Conservation (phyloP, 345 rosid species). For the Pugionium cornutum region DNA sequence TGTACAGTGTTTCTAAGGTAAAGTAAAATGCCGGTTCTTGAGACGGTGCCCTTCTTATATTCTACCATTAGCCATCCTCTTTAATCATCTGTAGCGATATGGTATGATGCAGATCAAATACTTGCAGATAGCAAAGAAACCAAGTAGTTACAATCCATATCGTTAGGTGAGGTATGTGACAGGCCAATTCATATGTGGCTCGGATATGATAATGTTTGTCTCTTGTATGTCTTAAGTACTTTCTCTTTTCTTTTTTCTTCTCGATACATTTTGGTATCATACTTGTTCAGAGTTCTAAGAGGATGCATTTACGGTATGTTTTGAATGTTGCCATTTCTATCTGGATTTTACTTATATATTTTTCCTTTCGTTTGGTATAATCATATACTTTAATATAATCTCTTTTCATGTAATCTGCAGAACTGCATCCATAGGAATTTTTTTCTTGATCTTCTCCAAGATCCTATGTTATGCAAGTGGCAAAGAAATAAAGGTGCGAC, state of each 20-base stretch:
- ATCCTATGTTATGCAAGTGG: neutral
- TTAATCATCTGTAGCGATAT: neutral
- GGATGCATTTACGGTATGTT: neutral
- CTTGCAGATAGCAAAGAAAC: conserved; percentile 96
- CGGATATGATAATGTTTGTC: conserved; percentile 46
- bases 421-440: neutral
- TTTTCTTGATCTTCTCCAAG: too few species aligned
- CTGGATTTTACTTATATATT: neutral
- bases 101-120: conserved; percentile 74
- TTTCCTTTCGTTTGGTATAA: neutral
- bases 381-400: neutral
- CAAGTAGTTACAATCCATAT: conserved; percentile 76
- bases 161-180: conserved; percentile 99
- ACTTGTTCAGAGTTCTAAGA: conserved; percentile 11
- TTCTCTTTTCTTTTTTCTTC: neutral
- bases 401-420: neutral
- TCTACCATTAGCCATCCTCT: neutral
- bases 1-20: conserved; percentile 94
- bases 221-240: conserved; percentile 12
- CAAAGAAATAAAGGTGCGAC: neutral
- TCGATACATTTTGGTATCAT: conserved; percentile 3
- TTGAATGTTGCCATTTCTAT: conserved; percentile 20
- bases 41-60: neutral
- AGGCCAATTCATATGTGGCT: conserved; percentile 97
- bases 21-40: conserved; percentile 12